Evolutionary conservation across 2,329 filamentous ascomycete species (phyloP), one percentile per base, ranked within the genome.

Genomic region (Helminthosporium solani): DNA sequence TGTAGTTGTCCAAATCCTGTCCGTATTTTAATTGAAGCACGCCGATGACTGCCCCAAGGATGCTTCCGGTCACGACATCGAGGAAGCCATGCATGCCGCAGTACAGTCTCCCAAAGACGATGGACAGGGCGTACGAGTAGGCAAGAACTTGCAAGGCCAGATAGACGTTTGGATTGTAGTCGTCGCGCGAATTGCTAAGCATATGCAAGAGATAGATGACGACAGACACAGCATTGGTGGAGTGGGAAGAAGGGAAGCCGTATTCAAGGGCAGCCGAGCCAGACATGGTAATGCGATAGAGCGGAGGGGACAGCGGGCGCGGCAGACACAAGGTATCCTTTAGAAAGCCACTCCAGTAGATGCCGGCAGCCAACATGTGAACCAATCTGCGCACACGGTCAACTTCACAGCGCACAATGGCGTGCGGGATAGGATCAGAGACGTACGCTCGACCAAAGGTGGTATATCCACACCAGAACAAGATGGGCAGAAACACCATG

Each of bases 21-120:
- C 81, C 82, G 45, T 73, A 81, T 6, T 71, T 54, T 49, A 80
- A 79, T 57, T 85, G 80, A 16, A 79, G 60, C 16, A 77, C 68
- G 2, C 80, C 80, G 28, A 87, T 77, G 5, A 80, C 71, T 9
- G 84, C 86, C 25, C 94, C 94, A 45, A 96, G 78, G 12, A 84
- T 60, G 44, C 86, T 89, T 6, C 94, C 94, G 46, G 94, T 71
- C 12, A 94, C 73, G 19, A 97, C 90, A 70, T 99, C 94, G 34
- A 94, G 78, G 72, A 97, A 96, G 9, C 94, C 94, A 72, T 99
- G 94, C 94, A 99, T 99, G 50, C 94, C 94, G 66, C 94, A 99
- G 74, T 99, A 97, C 28, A 99, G 77, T 16, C 94, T 84, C 5
- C 94, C 94, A 52, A 97, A 75, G 33, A 96, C 81, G 63, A 99